Conservation (phyloP, 2,329 filamentous ascomycete genomes). For the Apiospora hydei region DNA sequence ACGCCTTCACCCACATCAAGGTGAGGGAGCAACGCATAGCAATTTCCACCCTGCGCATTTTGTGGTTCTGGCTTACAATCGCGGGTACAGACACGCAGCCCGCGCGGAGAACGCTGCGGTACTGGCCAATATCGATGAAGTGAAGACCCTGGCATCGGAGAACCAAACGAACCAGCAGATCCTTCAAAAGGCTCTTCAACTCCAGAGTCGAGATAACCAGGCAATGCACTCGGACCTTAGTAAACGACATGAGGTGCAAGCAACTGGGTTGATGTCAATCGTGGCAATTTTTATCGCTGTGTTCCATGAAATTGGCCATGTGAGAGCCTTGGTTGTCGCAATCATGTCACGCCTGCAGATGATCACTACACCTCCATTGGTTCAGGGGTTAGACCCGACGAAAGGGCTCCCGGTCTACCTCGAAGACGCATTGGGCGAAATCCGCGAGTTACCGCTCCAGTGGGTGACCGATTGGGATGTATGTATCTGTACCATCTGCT, state of each 20-base stretch:
- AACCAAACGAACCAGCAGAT: too few species aligned
- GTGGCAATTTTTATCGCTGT: background rate
- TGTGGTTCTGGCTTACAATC: too few species aligned
- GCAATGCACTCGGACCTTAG: background rate
- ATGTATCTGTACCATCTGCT: background rate
- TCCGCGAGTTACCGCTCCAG: background rate
- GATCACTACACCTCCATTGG: background rate
- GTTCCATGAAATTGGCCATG: background rate
- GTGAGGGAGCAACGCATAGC: background rate
- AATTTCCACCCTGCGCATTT: too few species aligned
- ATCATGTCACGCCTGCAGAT: background rate
- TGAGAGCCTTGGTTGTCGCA: background rate
- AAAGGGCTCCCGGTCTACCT: background rate
- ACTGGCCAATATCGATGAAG: too few species aligned
- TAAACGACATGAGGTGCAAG: background rate
- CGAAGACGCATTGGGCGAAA: background rate
- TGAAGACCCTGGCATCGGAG: too few species aligned
- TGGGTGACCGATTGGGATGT: background rate
- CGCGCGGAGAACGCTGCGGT: too few species aligned
- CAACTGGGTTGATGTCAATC: background rate
- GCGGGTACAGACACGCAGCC: too few species aligned
- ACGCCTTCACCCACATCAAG: constrained; percentile 22
- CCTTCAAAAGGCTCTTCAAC: too few species aligned
- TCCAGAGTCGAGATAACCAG: background rate
- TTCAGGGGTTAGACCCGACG: background rate